These are phyloP conservation scores for Fusarium austroafricanum DNA, from an alignment of 2,329 filamentous ascomycete species.

Conservation along the genomic window DNA sequence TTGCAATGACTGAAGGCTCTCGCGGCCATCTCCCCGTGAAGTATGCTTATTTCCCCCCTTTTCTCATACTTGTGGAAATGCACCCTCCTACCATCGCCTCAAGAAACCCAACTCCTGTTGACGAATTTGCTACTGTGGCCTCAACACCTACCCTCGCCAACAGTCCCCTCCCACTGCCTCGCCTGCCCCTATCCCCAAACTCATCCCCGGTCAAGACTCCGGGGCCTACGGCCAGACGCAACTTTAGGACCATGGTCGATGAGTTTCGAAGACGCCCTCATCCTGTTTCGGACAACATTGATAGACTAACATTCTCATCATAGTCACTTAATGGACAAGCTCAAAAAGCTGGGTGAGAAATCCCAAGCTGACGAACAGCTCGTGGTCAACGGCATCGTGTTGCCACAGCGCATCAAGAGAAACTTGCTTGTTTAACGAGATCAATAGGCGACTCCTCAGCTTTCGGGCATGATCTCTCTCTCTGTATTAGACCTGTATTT, in stretches of 20 bases:
- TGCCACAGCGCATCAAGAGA: constrained; percentile 60
- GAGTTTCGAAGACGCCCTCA: constrained; percentile 45
- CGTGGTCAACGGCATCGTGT: constrained; percentile 48
- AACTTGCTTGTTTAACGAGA: constrained; percentile 44
- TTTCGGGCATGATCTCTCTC: neutral
- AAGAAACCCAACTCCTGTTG: neutral
- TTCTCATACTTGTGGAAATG: constrained; percentile 49
- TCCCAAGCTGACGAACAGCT: constrained; percentile 49
- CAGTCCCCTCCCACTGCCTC: constrained; percentile 7
- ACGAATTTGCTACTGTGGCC: neutral
- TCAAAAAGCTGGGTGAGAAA: constrained; percentile 60
- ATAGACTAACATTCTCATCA: constrained; percentile 47
- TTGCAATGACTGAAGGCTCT: constrained; percentile 67
- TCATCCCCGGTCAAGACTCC: constrained; percentile 16
- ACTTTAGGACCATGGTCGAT: constrained; percentile 43
- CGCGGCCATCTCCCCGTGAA: constrained; percentile 66
- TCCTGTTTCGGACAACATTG: constrained; percentile 46
- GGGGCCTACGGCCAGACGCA: constrained; percentile 28
- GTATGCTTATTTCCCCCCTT: constrained; percentile 59
- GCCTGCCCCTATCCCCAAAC: constrained; percentile 3
- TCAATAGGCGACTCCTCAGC: neutral
- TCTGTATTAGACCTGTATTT: constrained; percentile 11
- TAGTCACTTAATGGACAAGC: constrained; percentile 68
- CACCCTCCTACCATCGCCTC: neutral
- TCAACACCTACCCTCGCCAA: constrained; percentile 11